Percentiles rank a stretch among this genome's conserved stretches.
phyloP scores from a whole-genome alignment of 2,329 filamentous ascomycete species.

The Rutstroemia sydowiana region DNA sequence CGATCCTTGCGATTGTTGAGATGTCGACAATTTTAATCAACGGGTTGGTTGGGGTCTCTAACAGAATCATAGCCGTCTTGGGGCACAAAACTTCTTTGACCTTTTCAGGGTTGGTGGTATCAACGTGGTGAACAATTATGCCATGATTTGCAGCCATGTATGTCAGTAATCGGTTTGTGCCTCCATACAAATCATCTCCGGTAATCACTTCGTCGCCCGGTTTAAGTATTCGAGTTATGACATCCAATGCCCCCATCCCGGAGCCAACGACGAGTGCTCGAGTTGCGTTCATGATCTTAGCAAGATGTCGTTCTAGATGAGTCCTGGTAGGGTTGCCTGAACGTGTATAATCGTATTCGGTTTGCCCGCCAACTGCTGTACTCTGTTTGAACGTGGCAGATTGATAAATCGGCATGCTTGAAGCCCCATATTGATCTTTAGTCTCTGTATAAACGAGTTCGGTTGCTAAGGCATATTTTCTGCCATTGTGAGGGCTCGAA shows the following conservation, averaged over 20 bases:
- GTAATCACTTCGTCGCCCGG: slow-evolving; percentile 97
- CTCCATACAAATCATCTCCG: slow-evolving; percentile 93
- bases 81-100: slow-evolving; percentile 61
- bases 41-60: slow-evolving; percentile 96
- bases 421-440: slow-evolving; percentile 94
- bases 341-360: slow-evolving; percentile 96
- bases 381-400: slow-evolving; percentile 97
- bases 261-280: slow-evolving; percentile 90
- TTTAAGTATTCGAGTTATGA: slow-evolving; percentile 82
- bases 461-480: slow-evolving; percentile 88
- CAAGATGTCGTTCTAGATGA: slow-evolving; percentile 90
- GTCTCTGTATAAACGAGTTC: slow-evolving; percentile 95
- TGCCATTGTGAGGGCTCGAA: slow-evolving; percentile 78
- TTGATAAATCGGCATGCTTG: slow-evolving; percentile 96
- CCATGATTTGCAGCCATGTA: slow-evolving; percentile 84
- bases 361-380: slow-evolving; percentile 66
- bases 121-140: slow-evolving; percentile 92
- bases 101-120: slow-evolving; percentile 72
- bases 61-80: slow-evolving; percentile 90
- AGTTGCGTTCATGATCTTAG: slow-evolving; percentile 96
- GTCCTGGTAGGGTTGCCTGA: slow-evolving; percentile 95
- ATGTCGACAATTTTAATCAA: slow-evolving; percentile 98
- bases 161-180: slow-evolving; percentile 86
- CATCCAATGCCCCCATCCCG: slow-evolving; percentile 94
- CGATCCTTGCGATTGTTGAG: slow-evolving; percentile 64